Conservation (phyloP, 352 stramenopile genomes). For the Pythium diclinum region DNA sequence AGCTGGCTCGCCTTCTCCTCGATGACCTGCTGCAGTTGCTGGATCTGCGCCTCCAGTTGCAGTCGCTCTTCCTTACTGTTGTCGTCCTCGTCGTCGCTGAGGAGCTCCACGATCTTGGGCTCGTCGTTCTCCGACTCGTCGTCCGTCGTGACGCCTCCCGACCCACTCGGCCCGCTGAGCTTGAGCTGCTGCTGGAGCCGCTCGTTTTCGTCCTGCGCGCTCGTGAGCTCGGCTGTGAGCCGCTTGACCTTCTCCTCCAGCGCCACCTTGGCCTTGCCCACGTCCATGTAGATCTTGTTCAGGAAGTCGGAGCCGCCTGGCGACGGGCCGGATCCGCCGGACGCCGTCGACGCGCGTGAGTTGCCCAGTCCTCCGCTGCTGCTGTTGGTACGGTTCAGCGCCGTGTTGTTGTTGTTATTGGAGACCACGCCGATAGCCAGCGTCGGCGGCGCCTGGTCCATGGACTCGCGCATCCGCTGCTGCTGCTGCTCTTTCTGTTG, state of each 20-base stretch:
- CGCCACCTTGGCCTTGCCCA: constrained; percentile 72
- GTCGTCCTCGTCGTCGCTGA: constrained; percentile 22
- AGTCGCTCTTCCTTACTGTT: constrained; percentile 25
- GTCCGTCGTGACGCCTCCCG: neutral
- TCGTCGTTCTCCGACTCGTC: constrained; percentile 12
- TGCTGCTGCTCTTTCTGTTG: constrained; percentile 6
- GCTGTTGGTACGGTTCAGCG: neutral
- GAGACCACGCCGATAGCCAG: constrained; percentile 10
- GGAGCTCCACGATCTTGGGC: constrained; percentile 26
- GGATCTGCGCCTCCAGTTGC: constrained; percentile 29
- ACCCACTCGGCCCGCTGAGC: constrained; percentile 7
- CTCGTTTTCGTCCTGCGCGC: constrained; percentile 50
- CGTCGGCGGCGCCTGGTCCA: neutral
- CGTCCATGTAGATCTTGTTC: constrained; percentile 78
- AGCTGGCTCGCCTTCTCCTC: constrained; percentile 23
- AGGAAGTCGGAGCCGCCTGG: constrained; percentile 43
- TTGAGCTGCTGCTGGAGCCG: constrained; percentile 40
- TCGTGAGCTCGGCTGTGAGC: constrained; percentile 42
- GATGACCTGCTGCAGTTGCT: constrained; percentile 21
- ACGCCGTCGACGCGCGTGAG: constrained; percentile 7
- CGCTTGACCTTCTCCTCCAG: constrained; percentile 71
- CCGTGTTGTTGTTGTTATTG: neutral
- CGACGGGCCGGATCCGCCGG: neutral
- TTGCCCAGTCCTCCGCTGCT: constrained; percentile 3
- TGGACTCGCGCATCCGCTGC: constrained; percentile 30